Evolutionary conservation across 176 grass and related monocot species (phyloP).

Genomic region (Avena sativa): DNA sequence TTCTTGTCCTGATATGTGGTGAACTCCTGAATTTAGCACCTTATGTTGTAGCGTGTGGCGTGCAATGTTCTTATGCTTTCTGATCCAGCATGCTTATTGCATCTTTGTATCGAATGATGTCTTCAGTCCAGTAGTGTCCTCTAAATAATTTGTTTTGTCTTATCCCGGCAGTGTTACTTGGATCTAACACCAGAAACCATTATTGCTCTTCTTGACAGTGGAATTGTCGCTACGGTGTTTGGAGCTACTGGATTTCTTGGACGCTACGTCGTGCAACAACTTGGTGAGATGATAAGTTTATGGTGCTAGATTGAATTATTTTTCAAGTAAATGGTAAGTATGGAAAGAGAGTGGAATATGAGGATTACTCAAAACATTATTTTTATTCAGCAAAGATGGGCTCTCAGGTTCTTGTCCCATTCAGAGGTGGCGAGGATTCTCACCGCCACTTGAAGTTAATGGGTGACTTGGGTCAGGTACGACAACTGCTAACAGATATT

Average conservation of each 20-base stretch:
- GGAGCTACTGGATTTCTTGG: slow-evolving; percentile 99
- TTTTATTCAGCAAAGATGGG: slow-evolving; percentile 93
- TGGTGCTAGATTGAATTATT: neutral
- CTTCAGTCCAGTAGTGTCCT: neutral
- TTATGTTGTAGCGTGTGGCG: neutral
- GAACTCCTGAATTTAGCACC: neutral
- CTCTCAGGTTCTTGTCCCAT: slow-evolving; percentile 94
- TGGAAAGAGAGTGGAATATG: neutral
- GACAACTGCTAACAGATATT: neutral
- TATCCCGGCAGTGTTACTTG: slow-evolving; percentile 11
- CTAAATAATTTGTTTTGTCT: neutral
- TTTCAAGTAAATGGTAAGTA: neutral
- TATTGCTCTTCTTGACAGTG: slow-evolving; percentile 49
- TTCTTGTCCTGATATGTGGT: neutral
- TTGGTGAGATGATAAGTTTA: slow-evolving; percentile 67
- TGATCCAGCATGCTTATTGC: neutral
- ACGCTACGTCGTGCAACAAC: slow-evolving; percentile 86
- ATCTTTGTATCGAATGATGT: neutral
- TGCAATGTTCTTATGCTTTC: slow-evolving; percentile 6
- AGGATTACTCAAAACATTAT: neutral
- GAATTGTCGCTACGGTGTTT: slow-evolving; percentile 96
- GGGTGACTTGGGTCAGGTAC: slow-evolving; percentile 95
- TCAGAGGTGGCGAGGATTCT: slow-evolving; percentile 91
- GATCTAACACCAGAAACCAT: neutral
- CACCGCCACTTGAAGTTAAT: slow-evolving; percentile 93